Conservation (phyloP, 371 early-diverging fungal species). For the Lichtheimia corymbifera region DNA sequence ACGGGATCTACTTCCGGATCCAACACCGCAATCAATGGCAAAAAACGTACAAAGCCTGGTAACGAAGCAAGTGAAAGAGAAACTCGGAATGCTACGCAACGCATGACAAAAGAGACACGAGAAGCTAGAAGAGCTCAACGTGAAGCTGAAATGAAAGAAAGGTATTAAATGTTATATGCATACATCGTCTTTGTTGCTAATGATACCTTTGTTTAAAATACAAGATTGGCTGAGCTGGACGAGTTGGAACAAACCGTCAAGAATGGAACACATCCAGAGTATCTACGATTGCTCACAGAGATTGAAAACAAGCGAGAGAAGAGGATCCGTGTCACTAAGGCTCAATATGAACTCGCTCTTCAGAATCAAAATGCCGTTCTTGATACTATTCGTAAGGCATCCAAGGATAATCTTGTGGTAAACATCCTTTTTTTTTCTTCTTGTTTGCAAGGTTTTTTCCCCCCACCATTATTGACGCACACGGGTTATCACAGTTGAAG, state of each 20-base stretch:
- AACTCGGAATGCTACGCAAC: constrained; percentile 24
- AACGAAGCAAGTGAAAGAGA: constrained; percentile 21
- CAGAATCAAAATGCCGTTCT: constrained; percentile 17
- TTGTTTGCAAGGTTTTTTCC: background rate
- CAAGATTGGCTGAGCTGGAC: constrained; percentile 27
- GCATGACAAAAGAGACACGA: constrained; percentile 29
- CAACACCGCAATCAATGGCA: background rate
- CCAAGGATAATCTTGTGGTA: constrained; percentile 27
- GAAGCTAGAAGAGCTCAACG: constrained; percentile 30
- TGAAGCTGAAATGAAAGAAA: constrained; percentile 21
- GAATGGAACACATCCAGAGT: constrained; percentile 24
- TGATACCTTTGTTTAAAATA: background rate
- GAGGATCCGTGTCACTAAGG: constrained; percentile 13
- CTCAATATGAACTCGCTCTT: constrained; percentile 12
- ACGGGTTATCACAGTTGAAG: constrained; percentile 16
- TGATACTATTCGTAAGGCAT: constrained; percentile 20
- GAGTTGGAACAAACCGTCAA: constrained; percentile 23
- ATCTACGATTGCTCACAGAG: constrained; percentile 18
- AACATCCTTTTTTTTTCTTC: background rate
- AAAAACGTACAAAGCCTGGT: constrained; percentile 4
- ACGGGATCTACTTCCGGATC: background rate
- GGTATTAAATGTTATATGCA: constrained; percentile 11
- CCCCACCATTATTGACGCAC: background rate
- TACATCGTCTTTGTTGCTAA: background rate
- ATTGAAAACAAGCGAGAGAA: constrained; percentile 25